Evolutionary conservation across 1,284 basidiomycete species (phyloP), one percentile per base, ranked within the genome.

Genomic region (Fomes fomentarius): DNA sequence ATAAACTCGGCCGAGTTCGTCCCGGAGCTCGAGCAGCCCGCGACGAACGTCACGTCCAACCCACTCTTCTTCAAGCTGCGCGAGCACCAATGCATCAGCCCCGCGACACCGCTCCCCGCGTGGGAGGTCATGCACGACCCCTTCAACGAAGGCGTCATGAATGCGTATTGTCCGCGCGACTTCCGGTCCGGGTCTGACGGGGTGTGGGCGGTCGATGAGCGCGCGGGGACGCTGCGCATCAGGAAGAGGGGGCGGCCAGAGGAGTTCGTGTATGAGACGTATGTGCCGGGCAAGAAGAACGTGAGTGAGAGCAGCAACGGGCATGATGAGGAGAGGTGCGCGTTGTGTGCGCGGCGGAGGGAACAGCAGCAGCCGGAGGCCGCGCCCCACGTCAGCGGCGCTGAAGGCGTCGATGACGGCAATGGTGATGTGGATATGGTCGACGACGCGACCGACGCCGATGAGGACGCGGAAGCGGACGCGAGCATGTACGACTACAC

Each of bases 51-150:
- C 71, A 30, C 34, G n/a, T 50, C 44, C 34, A 66, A 73, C 11
- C 82, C 83, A 3, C 63, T 85, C 19, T 84, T 74, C 66, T 77
- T 85, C 73, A 75, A 77, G 8, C 71, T 86, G 14, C 71, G 71
- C 34, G 84, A 86, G 64, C 79, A 83, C 57, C 79, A 81, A 47
- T 80, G 77, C 56, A 71, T 80, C 54, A 72, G 70, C 30, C 76
- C 77, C 30, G 61, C 70, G 24, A 34, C 24, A 2, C 72, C 77
- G 1, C 61, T 67, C 1, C 62, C 66, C 15, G 39, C 58, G 24
- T 45, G 42, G 33, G 67, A 62, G 25, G 65, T 61, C 17, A 25
- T 41, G 10, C 52, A 62, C 5, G 67, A 72, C 28, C 61, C 56
- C 12, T 63, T 76, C 50, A 76, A 81, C 51, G 76, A 80, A 26